Base-by-base conservation (phyloP, 495 filamentous ascomycete species). In the Aspergillus biplanus region DNA sequence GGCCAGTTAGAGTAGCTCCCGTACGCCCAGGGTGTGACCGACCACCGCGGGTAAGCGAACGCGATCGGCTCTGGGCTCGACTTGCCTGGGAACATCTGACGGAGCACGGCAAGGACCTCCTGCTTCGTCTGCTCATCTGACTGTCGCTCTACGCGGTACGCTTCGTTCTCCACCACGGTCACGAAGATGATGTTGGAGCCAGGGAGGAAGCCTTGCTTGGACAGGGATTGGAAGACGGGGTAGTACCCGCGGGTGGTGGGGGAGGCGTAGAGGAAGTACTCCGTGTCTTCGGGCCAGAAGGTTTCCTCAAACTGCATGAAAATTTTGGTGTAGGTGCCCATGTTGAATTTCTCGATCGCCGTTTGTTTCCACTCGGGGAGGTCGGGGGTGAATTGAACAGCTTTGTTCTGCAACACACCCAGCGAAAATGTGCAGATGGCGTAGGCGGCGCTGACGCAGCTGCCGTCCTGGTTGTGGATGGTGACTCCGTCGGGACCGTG, bases 321-420 rank as follows among this genome's bases (percentile, higher is more conserved):
- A 64, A 92, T 87, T 68, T 92, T 92, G 59, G 88, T 92, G 77
- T 92, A 93, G 1, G 87, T 92, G 31, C 85, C 89, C 84, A 93
- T 90, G 62, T 82, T 80, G 72, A 90, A 90, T 48, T 82, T 84
- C 6, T 84, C 81, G 65, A 91, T 88, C 7, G 85, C 85, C 27
- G 80, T 81, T 11, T 80, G 77, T 67, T 93, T 92, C 89, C 88
- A 91, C 9, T 73, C 70, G 1, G 90, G 90, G 0, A 92, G 78
- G 4, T 73, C 67, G 0, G 90, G 90, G 11, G 72, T 67, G 70
- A 92, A 93, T 0, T 69, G 72, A 4, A 92, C 83, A 1, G 79
- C 78, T 55, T 86, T 78, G 58, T 86, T 84, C 70, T 91, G 90
- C 1, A 92, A 77, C 1, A 91, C 89, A 8, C 89, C 90, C 7